Evolutionary conservation across 2,329 filamentous ascomycete genomes (phyloP).

Genomic region (Bipolaris gigantea): DNA sequence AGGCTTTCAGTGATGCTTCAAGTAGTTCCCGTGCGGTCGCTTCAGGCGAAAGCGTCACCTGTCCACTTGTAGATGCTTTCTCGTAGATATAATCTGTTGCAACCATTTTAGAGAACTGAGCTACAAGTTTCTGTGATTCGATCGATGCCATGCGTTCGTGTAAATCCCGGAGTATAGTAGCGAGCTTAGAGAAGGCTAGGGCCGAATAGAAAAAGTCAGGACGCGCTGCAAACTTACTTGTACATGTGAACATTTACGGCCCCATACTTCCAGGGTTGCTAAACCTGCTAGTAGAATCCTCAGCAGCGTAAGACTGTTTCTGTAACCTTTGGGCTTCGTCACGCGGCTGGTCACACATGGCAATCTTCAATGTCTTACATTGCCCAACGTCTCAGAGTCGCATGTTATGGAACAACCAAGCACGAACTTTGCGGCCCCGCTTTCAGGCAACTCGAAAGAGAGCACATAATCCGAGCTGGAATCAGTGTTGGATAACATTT

Average conservation of each 20-base stretch:
- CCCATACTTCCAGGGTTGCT: not conserved
- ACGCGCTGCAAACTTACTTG: not conserved
- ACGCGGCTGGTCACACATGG: not conserved
- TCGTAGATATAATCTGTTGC: not conserved
- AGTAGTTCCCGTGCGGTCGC: constrained; percentile 8
- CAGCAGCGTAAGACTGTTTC: not conserved
- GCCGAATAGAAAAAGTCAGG: not conserved
- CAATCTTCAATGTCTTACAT: constrained; percentile 12
- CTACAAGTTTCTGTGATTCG: constrained; percentile 24
- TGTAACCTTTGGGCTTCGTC: constrained; percentile 1
- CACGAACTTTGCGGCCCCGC: not conserved
- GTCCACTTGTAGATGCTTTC: constrained; percentile 1
- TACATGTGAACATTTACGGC: not conserved
- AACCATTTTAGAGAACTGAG: constrained; percentile 14
- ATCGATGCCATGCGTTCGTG: constrained; percentile 31
- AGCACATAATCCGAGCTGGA: constrained; percentile 4
- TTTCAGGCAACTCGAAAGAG: not conserved
- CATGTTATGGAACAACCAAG: not conserved
- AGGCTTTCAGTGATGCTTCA: constrained; percentile 16
- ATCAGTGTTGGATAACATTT: constrained; percentile 1
- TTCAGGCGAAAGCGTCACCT: not conserved
- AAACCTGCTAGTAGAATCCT: not conserved
- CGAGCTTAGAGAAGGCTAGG: constrained; percentile 10
- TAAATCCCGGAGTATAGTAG: constrained; percentile 31
- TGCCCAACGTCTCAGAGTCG: constrained; percentile 6